Evolutionary conservation across 73 alveolate species (phyloP), one percentile per base, ranked within the genome.

Genomic region (Breviolum minutum): DNA sequence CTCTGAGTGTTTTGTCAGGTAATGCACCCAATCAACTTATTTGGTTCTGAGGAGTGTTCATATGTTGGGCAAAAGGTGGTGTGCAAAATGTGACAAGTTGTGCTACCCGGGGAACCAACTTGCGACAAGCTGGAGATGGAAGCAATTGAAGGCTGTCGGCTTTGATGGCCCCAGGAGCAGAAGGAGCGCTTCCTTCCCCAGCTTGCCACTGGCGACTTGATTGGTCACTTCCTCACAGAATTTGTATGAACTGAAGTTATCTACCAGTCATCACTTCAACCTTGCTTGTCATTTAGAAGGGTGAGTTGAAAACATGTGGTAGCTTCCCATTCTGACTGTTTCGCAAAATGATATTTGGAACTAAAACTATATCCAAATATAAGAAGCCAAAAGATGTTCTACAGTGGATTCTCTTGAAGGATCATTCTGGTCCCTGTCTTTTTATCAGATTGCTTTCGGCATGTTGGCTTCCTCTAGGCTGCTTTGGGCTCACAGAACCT

Each of bases 401-500:
- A 40, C 54, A 40, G 54, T 40, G 3, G 54, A 40, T 40, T 40
- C 54, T 40, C 54, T 40, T 40, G 54, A 40, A 40, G 54, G 54
- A 40, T 40, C 54, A 40, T 40, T 40, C 54, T 40, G 54, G 0
- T 40, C 3, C 54, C 54, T 40, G 7, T 69, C 26, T 19, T 69
- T 16, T 19, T 19, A 69, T 69, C 79, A 24, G 26, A 69, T 19
- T 16, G 26, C 27, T 24, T 2, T 24, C 2, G 27, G 79, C 19
- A 16, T 19, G 84, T 74, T 48, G 12, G 24, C 14, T 74, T 29
- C 48, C 66, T 27, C 62, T 17, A 85, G 94, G 94, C 26, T 99
- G 99, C 95, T 99, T 99, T 97, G 99, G 99, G 40, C 99, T 99
- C 94, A 99, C 99, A 60, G 99, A 99, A 92, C 99, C 99, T 24